Base-by-base conservation (phyloP, 495 filamentous ascomycete species). In the Arthonia radiata region DNA sequence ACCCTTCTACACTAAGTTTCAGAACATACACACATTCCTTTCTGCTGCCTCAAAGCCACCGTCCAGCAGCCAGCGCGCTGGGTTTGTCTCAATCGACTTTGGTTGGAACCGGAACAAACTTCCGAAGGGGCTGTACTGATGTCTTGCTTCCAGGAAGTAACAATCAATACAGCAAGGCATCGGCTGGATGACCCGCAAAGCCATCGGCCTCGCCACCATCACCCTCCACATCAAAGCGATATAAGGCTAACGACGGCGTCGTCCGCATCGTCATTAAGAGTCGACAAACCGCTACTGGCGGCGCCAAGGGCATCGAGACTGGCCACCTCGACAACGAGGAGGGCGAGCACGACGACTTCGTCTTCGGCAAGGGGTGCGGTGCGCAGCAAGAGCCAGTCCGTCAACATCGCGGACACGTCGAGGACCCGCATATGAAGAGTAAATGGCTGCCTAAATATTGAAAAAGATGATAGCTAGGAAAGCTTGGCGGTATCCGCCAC, bases 261-360 rank as follows among this genome's bases (percentile, higher is more conserved):
- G 54, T 61, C 30, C 75, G 78, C 56, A 66, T 93, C 52, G 71
- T 89, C 48, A 74, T 90, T 43, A 57, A 67, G n/a, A n/a, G n/a
- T n/a, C n/a, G n/a, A 15, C 81, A 92, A 50, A 56, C 61, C 15
- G 59, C 64, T 18, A 77, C 74, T 5, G 78, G 75, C 34, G 78
- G 75, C 21, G 53, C 89, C 29, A 60, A 59, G 32, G 73, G 71
- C 31, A 72, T 72, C 16, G 81, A 92, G 49, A 45, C 49, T 14
- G 74, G 83, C 32, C 60, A 43, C 16, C 52, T 83, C 1, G 77
- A 93, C 56, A 68, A 64, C 60, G 34, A 35, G 17, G 57, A 50
- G 40, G 71, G 77, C 32, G 59, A 64, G 23, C 78, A 86, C 50
- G 46, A 46, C 15, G 83, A 93, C 50, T 61, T 67, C 50, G 59